A percentile compares a stretch with the other conserved stretches of the same genome.
phyloP scores from a whole-genome alignment of 192 early-diverging fungal species.

The Thamnidium elegans region DNA sequence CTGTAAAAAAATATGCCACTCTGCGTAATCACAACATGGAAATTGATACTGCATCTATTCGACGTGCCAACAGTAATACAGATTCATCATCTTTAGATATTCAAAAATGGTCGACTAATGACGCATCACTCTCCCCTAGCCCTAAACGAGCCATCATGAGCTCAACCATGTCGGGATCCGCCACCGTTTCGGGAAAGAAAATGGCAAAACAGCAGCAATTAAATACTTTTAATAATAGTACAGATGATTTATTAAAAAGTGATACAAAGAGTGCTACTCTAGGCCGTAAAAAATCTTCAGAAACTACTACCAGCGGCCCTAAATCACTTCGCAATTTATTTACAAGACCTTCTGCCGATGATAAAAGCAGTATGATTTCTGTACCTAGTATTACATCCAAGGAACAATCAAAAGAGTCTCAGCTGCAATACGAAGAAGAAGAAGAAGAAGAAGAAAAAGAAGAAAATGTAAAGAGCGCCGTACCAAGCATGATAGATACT shows the following conservation, averaged over 20 bases:
- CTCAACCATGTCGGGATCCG: conserved; percentile 7
- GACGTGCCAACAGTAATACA: not conserved
- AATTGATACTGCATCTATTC: conserved; percentile 10
- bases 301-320: too few relatives aligned
- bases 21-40: conserved; percentile 1
- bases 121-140: not conserved
- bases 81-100: conserved; percentile 7
- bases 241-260: not conserved
- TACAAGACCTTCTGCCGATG: not conserved
- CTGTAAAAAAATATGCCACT: conserved; percentile 11
- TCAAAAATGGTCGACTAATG: conserved; percentile 7
- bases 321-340: not conserved
- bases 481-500: not conserved
- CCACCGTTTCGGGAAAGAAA: conserved; percentile 2
- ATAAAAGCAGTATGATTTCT: not conserved
- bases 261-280: conserved; percentile 12
- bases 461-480: not conserved
- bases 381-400: too few relatives aligned
- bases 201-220: not conserved
- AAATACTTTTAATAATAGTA: not conserved
- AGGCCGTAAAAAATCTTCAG: not conserved
- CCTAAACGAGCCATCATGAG: conserved; percentile 12
- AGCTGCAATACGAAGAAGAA: not conserved
- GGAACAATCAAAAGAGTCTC: too few relatives aligned
- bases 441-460: not conserved